These are phyloP conservation scores for Adansonia digitata DNA, from an alignment of 345 rosid genomes.

Conservation along the genomic window DNA sequence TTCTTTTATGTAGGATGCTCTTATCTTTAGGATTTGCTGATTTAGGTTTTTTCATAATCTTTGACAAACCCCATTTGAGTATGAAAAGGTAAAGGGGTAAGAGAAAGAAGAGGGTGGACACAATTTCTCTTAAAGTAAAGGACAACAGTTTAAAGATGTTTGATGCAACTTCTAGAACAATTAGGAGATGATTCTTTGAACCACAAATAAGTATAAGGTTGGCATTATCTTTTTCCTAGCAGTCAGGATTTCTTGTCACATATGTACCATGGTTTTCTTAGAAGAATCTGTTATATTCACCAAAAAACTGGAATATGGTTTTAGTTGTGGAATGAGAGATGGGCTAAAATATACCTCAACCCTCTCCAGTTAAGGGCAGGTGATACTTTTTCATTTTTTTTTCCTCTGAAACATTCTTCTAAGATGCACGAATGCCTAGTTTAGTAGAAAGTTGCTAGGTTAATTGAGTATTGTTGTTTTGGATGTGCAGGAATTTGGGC, in stretches of 20 bases:
- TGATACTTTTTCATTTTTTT: background rate
- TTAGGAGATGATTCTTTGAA: background rate
- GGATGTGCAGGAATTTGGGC: constrained; percentile 73
- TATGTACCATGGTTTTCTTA: background rate
- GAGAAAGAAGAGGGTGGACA: background rate
- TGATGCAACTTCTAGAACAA: background rate
- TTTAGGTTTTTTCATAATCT: background rate
- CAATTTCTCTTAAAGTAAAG: background rate
- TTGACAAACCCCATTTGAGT: background rate
- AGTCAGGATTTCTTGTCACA: background rate
- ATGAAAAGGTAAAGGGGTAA: background rate
- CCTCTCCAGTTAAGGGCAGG: background rate
- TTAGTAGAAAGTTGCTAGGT: background rate
- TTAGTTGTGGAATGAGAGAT: background rate
- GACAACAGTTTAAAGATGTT: background rate
- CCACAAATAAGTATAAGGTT: background rate
- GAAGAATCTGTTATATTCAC: background rate
- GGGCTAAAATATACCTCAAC: background rate
- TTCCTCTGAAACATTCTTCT: background rate
- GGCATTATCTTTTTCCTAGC: background rate
- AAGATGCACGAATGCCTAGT: background rate
- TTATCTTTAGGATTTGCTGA: background rate
- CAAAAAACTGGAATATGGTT: background rate
- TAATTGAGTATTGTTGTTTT: background rate
- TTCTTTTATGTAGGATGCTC: background rate